Percentiles rank a stretch among this genome's conserved stretches.
phyloP scores from a whole-genome alignment of 768 basidiomycete species.

The Botryobasidium botryosum region DNA sequence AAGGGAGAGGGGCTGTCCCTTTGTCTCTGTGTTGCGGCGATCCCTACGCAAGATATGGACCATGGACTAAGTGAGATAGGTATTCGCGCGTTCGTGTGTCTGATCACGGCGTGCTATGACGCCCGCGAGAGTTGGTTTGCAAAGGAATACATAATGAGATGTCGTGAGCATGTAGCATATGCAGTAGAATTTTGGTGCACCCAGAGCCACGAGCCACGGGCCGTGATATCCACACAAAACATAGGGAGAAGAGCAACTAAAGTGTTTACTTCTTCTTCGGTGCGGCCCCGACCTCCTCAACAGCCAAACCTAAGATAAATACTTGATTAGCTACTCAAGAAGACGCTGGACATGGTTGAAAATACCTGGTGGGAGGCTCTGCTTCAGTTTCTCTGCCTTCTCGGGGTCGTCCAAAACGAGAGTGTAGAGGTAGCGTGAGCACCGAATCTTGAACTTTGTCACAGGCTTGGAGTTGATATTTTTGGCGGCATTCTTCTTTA shows the following conservation, averaged over 20 bases:
- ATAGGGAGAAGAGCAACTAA: constrained; percentile 13
- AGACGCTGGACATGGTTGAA: constrained; percentile 8
- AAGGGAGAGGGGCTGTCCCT: too few relatives aligned
- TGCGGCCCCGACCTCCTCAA: constrained; percentile 53
- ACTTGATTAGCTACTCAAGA: background rate
- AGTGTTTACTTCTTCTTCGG: constrained; percentile 59
- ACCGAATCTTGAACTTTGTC: constrained; percentile 98
- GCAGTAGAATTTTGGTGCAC: too few relatives aligned
- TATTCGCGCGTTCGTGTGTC: too few relatives aligned
- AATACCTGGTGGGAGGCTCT: constrained; percentile 87
- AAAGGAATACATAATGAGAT: too few relatives aligned
- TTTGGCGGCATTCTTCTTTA: constrained; percentile 77
- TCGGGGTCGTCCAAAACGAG: constrained; percentile 87
- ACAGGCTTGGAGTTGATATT: constrained; percentile 42
- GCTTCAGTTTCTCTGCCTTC: constrained; percentile 96
- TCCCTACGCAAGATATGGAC: too few relatives aligned
- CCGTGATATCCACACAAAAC: background rate
- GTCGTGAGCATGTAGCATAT: too few relatives aligned
- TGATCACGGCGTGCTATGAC: too few relatives aligned
- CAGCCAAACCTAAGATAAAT: constrained; percentile 37
- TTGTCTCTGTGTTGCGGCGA: too few relatives aligned
- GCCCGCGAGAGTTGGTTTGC: too few relatives aligned
- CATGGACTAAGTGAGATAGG: too few relatives aligned
- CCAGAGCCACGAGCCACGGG: too few relatives aligned
- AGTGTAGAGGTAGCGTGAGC: constrained; percentile 95